A percentile compares a stretch with the other conserved stretches of the same genome.
Evolutionary conservation across 75 land plant genomes (phyloP).

Genomic region (Isoetes taiwanensis): DNA sequence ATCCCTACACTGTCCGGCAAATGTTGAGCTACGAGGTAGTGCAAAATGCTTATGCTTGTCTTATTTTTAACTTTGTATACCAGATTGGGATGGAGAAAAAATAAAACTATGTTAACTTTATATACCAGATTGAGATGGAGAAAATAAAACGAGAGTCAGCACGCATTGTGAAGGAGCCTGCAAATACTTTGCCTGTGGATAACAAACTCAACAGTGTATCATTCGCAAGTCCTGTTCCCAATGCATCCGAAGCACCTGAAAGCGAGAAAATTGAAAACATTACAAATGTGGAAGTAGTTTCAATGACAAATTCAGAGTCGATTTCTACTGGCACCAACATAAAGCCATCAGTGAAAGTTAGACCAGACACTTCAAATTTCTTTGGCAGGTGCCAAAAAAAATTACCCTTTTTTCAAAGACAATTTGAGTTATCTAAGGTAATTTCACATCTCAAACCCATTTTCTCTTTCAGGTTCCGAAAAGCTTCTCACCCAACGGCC

Average conservation of each 20-base stretch:
- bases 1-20: slow-evolving; percentile 62
- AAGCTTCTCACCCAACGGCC: background rate
- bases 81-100: slow-evolving; percentile 11
- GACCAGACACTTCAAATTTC: too few relatives aligned
- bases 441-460: too few relatives aligned
- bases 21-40: slow-evolving; percentile 73
- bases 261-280: too few relatives aligned
- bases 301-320: background rate
- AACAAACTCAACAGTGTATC: too few relatives aligned
- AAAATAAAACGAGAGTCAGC: slow-evolving; percentile 9
- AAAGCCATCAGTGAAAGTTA: background rate
- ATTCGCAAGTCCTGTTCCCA: too few relatives aligned
- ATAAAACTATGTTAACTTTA: background rate
- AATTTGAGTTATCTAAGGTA: too few relatives aligned
- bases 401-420: too few relatives aligned
- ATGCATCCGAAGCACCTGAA: too few relatives aligned
- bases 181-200: too few relatives aligned
- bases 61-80: background rate
- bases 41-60: background rate
- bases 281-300: background rate
- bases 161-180: too few relatives aligned
- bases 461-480: background rate
- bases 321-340: background rate
- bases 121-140: slow-evolving; percentile 13
- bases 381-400: too few relatives aligned